A percentile compares a stretch with the other conserved stretches of the same genome.
These are phyloP conservation scores for Exserohilum turcica DNA, from an alignment of 2,329 filamentous ascomycete genomes.

Conservation along the genomic window DNA sequence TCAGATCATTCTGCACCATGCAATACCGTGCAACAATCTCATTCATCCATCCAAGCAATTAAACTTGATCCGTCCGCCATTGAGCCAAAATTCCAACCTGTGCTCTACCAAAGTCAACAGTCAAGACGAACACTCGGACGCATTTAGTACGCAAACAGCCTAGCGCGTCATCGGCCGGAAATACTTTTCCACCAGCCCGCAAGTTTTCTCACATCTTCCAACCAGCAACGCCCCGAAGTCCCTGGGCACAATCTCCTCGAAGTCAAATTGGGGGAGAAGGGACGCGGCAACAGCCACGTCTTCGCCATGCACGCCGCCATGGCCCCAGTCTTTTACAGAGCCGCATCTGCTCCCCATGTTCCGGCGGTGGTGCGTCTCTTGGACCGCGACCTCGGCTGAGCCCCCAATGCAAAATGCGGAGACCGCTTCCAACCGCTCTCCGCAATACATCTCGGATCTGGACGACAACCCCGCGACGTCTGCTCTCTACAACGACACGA, in stretches of 20 bases:
- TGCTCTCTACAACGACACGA: slow-evolving; percentile 26
- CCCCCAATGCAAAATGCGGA: slow-evolving; percentile 34
- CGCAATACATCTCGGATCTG: slow-evolving; percentile 24
- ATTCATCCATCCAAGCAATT: neutral
- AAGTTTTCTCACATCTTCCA: slow-evolving; percentile 15
- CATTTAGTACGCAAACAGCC: neutral
- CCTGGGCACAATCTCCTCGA: slow-evolving; percentile 12
- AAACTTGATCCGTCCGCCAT: neutral
- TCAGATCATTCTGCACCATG: no score
- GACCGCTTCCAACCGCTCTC: slow-evolving; percentile 38
- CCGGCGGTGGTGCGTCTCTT: slow-evolving; percentile 13
- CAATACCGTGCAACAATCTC: no score
- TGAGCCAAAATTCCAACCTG: neutral
- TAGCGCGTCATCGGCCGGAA: slow-evolving; percentile 18
- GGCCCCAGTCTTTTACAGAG: slow-evolving; percentile 4
- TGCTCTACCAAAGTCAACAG: neutral
- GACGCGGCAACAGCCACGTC: neutral
- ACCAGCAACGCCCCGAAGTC: slow-evolving; percentile 5
- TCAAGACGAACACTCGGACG: neutral
- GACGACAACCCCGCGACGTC: slow-evolving; percentile 22
- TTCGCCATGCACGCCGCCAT: slow-evolving; percentile 10
- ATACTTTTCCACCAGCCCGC: slow-evolving; percentile 19
- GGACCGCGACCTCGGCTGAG: slow-evolving; percentile 43
- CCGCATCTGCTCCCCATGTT: slow-evolving; percentile 5
- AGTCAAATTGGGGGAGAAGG: slow-evolving; percentile 2